Evolutionary conservation across 2,329 filamentous ascomycete species (phyloP).

Genomic region (Cladosporium sp.): DNA sequence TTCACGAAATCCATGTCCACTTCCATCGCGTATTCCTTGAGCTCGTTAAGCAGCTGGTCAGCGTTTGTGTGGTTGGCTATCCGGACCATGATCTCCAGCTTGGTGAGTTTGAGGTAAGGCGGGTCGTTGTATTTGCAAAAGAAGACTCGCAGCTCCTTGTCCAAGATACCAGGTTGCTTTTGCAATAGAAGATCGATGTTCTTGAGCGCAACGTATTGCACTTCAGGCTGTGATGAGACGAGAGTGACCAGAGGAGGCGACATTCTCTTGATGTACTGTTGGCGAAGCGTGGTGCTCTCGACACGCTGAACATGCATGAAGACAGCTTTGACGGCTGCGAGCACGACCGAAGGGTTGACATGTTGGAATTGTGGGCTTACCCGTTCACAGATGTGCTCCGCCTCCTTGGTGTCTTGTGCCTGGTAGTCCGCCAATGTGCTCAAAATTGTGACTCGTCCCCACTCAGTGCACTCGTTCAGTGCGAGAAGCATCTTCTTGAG

Average conservation of each 20-base stretch:
- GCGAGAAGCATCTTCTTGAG: slow-evolving; percentile 96
- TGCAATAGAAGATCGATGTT: slow-evolving; percentile 96
- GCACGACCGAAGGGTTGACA: slow-evolving; percentile 92
- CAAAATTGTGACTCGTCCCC: slow-evolving; percentile 92
- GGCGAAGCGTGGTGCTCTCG: slow-evolving; percentile 65
- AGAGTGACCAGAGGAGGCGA: slow-evolving; percentile 92
- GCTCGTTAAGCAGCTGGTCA: slow-evolving; percentile 85
- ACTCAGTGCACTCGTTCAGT: slow-evolving; percentile 96
- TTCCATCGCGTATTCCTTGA: slow-evolving; percentile 96
- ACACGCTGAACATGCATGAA: slow-evolving; percentile 93
- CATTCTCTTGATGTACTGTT: slow-evolving; percentile 96
- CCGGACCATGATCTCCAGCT: slow-evolving; percentile 97
- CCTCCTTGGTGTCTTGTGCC: slow-evolving; percentile 84
- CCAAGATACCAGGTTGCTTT: slow-evolving; percentile 92
- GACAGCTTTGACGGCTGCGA: slow-evolving; percentile 96
- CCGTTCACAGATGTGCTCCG: slow-evolving; percentile 95
- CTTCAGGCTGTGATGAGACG: slow-evolving; percentile 90
- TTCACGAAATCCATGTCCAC: slow-evolving; percentile 99
- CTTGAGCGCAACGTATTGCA: slow-evolving; percentile 92
- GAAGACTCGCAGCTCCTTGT: slow-evolving; percentile 95
- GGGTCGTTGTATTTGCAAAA: slow-evolving; percentile 99
- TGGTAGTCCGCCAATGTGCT: slow-evolving; percentile 85
- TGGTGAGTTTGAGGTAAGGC: slow-evolving; percentile 94
- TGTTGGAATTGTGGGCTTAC: slow-evolving; percentile 97
- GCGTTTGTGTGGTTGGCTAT: slow-evolving; percentile 97